Conservation (phyloP, 208 protist genomes). For the Herpetomonas tarakana region DNA sequence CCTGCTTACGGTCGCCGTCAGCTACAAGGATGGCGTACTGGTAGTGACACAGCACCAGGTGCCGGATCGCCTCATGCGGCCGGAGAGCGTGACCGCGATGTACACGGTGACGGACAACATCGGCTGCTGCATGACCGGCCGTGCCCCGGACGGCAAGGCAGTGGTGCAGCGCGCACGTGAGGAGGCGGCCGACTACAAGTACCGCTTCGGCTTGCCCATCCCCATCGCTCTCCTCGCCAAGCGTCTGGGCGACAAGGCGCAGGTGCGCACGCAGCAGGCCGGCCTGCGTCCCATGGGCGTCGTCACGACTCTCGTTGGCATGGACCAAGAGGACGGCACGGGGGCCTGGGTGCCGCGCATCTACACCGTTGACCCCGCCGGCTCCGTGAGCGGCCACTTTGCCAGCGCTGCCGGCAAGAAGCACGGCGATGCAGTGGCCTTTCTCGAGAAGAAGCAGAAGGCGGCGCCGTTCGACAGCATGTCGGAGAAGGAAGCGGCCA, state of each 20-base stretch:
- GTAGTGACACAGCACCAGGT: conserved; percentile 98
- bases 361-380: conserved; percentile 95
- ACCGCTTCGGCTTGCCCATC: conserved; percentile 95
- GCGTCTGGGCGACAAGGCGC: conserved; percentile 95
- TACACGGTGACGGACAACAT: conserved; percentile 94
- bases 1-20: conserved; percentile 95
- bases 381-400: conserved; percentile 91
- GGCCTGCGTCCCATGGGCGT: conserved; percentile 94
- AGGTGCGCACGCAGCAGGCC: conserved; percentile 98
- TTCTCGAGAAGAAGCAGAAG: conserved; percentile 97
- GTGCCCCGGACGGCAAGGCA: conserved; percentile 88
- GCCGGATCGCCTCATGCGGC: conserved; percentile 96
- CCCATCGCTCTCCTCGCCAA: conserved; percentile 96
- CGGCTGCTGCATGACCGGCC: conserved; percentile 95
- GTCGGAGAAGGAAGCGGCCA: conserved; percentile 70
- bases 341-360: conserved; percentile 84
- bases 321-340: conserved; percentile 91
- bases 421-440: conserved; percentile 95
- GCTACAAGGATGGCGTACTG: conserved; percentile 93
- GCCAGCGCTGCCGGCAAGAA: conserved; percentile 92
- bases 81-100: conserved; percentile 94
- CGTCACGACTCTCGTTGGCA: conserved; percentile 90
- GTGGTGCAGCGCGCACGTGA: conserved; percentile 94
- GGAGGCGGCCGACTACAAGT: conserved; percentile 96
- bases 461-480: conserved; percentile 72